Evolutionary conservation across 352 stramenopile species (phyloP).

Genomic region (Phytophthora agathidicida): DNA sequence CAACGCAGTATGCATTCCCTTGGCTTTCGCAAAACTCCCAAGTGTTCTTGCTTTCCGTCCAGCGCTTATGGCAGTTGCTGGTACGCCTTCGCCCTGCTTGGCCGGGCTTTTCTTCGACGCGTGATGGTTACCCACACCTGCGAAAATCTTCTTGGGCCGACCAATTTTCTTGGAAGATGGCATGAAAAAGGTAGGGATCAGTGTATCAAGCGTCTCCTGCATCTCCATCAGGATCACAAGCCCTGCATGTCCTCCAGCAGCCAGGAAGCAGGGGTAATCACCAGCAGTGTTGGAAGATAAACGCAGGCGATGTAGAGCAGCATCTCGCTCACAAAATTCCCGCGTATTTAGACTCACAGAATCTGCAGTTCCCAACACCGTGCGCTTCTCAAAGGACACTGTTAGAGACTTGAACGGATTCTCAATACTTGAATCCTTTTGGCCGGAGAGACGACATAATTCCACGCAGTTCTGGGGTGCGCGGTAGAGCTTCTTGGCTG

Average conservation of each 20-base stretch:
- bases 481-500: slow-evolving; percentile 70
- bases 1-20: slow-evolving; percentile 40
- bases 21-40: slow-evolving; percentile 44
- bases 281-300: slow-evolving; percentile 49
- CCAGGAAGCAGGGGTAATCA: slow-evolving; percentile 68
- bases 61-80: slow-evolving; percentile 6
- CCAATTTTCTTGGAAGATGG: slow-evolving; percentile 59
- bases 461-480: slow-evolving; percentile 71
- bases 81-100: slow-evolving; percentile 19
- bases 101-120: slow-evolving; percentile 6
- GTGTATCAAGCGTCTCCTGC: slow-evolving; percentile 59
- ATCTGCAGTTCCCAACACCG: slow-evolving; percentile 55
- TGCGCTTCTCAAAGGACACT: slow-evolving; percentile 52
- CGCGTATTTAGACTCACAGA: slow-evolving; percentile 44
- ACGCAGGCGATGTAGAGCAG: slow-evolving; percentile 73
- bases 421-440: slow-evolving; percentile 59
- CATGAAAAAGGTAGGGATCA: slow-evolving; percentile 60
- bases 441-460: slow-evolving; percentile 62
- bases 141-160: slow-evolving; percentile 51
- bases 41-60: slow-evolving; percentile 40
- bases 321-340: slow-evolving; percentile 79
- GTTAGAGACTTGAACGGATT: slow-evolving; percentile 62
- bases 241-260: slow-evolving; percentile 66
- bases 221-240: slow-evolving; percentile 79
- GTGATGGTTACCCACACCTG: slow-evolving; percentile 18